Evolutionary conservation across 768 basidiomycete species (phyloP).

Genomic region (Pholiota microspora): DNA sequence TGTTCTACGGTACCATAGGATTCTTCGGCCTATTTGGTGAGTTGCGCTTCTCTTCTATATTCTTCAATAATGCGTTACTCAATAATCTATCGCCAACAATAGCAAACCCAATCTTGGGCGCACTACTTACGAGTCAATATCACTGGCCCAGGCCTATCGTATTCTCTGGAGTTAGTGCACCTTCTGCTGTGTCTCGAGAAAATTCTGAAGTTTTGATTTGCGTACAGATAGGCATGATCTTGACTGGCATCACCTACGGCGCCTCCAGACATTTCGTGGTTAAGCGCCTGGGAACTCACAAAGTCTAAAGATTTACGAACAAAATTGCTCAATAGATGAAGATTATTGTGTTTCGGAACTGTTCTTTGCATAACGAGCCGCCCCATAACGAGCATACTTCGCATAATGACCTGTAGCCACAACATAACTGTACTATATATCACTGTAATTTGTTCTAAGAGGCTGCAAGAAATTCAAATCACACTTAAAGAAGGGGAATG

Average conservation of each 20-base stretch:
- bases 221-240: slow-evolving; percentile 15
- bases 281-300: slow-evolving; percentile 21
- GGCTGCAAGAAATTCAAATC: too few relatives aligned
- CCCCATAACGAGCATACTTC: too few relatives aligned
- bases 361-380: too few relatives aligned
- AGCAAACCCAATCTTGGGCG: slow-evolving; percentile 51
- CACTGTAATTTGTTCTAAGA: too few relatives aligned
- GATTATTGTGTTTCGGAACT: too few relatives aligned
- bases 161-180: slow-evolving; percentile 34
- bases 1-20: slow-evolving; percentile 15
- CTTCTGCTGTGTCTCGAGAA: too few relatives aligned
- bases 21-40: slow-evolving; percentile 35
- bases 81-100: neutral
- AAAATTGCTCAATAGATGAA: too few relatives aligned
- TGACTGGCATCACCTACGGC: slow-evolving; percentile 19
- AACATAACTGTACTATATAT: too few relatives aligned
- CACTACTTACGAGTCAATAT: slow-evolving; percentile 41
- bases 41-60: neutral
- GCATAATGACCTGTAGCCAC: too few relatives aligned
- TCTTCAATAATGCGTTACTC: too few relatives aligned
- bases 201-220: neutral
- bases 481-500: too few relatives aligned
- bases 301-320: too few relatives aligned
- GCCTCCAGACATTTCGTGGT: slow-evolving; percentile 20
- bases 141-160: slow-evolving; percentile 42